These are phyloP conservation scores for Reutealis trisperma DNA, from an alignment of 345 rosid species.

Conservation along the genomic window DNA sequence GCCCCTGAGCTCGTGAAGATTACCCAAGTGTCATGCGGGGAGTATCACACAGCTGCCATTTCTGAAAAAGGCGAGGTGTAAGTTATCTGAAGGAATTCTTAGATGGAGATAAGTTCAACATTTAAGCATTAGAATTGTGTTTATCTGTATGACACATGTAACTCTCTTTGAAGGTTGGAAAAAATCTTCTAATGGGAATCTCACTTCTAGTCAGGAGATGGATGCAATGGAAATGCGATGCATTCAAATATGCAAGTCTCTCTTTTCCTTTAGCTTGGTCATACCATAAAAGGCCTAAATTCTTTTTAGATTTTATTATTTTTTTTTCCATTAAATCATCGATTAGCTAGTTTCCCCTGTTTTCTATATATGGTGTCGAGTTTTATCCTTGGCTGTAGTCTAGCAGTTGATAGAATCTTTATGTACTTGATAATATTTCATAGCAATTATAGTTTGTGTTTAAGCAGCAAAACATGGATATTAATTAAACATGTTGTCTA, in stretches of 20 bases:
- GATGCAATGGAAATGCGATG: conserved; percentile 63
- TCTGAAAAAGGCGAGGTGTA: conserved; percentile 96
- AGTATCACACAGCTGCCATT: conserved; percentile 92
- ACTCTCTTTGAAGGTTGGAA: conserved; percentile 52
- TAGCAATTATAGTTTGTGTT: neutral
- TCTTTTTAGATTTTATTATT: neutral
- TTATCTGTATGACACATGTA: conserved; percentile 50
- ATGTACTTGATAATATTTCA: neutral
- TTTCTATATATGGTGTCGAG: neutral
- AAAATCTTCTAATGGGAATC: conserved; percentile 50
- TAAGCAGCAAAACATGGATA: neutral
- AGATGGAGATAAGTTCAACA: conserved; percentile 46
- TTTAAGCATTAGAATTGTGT: conserved; percentile 49
- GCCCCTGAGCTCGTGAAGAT: conserved; percentile 95
- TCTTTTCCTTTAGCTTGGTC: conserved; percentile 41
- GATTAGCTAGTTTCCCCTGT: neutral
- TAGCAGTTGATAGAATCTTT: neutral
- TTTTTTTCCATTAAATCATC: neutral
- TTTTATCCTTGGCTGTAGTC: conserved; percentile 8
- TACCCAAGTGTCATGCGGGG: conserved; percentile 85
- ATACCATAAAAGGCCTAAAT: conserved; percentile 12
- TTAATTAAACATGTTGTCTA: neutral
- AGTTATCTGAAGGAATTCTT: conserved; percentile 58
- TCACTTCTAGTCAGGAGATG: conserved; percentile 48
- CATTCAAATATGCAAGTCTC: conserved; percentile 75